phyloP scores from a whole-genome alignment of 2,329 filamentous ascomycete genomes.

The Fusarium coicis region DNA sequence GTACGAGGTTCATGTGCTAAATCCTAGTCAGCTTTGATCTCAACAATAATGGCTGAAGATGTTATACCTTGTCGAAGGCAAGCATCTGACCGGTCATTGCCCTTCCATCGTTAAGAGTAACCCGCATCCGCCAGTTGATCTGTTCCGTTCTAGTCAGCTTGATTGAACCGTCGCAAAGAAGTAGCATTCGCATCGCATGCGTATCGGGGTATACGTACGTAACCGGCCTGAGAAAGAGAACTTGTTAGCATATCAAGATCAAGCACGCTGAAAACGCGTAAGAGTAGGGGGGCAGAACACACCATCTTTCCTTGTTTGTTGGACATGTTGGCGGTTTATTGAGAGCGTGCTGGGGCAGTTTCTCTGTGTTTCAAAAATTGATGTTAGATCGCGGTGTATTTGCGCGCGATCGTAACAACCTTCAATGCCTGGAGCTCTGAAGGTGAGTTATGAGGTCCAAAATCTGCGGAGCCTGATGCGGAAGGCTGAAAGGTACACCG shows the following conservation, averaged over 20 bases:
- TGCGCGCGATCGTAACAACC: constrained; percentile 53
- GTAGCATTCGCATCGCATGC: background rate
- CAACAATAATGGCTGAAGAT: background rate
- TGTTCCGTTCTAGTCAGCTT: constrained; percentile 52
- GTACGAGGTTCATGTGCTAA: constrained; percentile 98
- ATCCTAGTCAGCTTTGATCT: constrained; percentile 16
- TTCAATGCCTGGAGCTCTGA: constrained; percentile 58
- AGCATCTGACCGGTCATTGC: constrained; percentile 99
- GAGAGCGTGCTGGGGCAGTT: constrained; percentile 48
- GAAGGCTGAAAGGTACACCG: constrained; percentile 53
- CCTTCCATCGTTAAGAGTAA: constrained; percentile 92
- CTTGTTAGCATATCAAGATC: constrained; percentile 69
- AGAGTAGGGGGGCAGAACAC: constrained; percentile 54
- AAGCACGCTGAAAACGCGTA: constrained; percentile 47
- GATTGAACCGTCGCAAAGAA: background rate
- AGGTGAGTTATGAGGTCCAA: constrained; percentile 53
- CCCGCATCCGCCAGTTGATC: constrained; percentile 99
- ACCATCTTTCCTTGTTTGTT: constrained; percentile 99
- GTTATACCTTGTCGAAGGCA: constrained; percentile 90
- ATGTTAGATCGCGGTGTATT: constrained; percentile 52
- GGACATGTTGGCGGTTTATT: constrained; percentile 49
- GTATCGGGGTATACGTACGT: constrained; percentile 64
- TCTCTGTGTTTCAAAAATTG: constrained; percentile 57
- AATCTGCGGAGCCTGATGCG: constrained; percentile 60
- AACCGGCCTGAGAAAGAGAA: constrained; percentile 70